phyloP scores from a whole-genome alignment of 495 filamentous ascomycete species.

The Bathelium albidoporum region DNA sequence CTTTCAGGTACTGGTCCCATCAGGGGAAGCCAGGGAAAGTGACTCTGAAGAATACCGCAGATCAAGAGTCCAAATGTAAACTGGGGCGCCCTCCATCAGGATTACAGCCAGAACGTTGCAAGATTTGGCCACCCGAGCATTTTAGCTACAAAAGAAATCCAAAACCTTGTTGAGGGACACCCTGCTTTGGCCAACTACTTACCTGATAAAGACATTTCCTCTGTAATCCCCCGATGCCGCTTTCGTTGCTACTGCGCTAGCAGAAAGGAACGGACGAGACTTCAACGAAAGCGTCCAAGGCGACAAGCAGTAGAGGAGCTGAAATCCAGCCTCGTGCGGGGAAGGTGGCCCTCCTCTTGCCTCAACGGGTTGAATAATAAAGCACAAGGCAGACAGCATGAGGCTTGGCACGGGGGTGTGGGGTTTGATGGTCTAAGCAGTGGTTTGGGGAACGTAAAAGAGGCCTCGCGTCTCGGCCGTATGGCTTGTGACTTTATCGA shows the following conservation, averaged over 20 bases:
- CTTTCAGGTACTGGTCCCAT: too few relatives aligned
- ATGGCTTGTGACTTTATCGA: not conserved
- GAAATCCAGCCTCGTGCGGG: not conserved
- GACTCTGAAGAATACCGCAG: too few relatives aligned
- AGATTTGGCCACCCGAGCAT: too few relatives aligned
- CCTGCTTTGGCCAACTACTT: too few relatives aligned
- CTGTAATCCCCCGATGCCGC: not conserved
- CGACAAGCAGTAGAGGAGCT: not conserved
- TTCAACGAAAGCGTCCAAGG: not conserved
- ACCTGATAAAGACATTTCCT: too few relatives aligned
- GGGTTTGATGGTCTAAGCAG: not conserved
- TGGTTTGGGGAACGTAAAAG: not conserved
- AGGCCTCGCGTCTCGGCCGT: not conserved
- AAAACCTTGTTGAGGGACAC: too few relatives aligned
- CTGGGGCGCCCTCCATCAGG: too few relatives aligned
- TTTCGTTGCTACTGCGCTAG: not conserved
- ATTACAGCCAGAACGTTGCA: too few relatives aligned
- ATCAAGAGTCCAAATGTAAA: too few relatives aligned
- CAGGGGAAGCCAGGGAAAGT: too few relatives aligned
- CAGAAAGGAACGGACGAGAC: not conserved
- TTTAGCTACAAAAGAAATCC: too few relatives aligned
- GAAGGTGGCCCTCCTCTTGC: too few relatives aligned
- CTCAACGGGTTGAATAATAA: not conserved
- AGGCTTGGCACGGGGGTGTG: not conserved
- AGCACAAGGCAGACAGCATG: not conserved